Conservation (phyloP, 768 basidiomycete species). For the Stropharia rugosoannulata region DNA sequence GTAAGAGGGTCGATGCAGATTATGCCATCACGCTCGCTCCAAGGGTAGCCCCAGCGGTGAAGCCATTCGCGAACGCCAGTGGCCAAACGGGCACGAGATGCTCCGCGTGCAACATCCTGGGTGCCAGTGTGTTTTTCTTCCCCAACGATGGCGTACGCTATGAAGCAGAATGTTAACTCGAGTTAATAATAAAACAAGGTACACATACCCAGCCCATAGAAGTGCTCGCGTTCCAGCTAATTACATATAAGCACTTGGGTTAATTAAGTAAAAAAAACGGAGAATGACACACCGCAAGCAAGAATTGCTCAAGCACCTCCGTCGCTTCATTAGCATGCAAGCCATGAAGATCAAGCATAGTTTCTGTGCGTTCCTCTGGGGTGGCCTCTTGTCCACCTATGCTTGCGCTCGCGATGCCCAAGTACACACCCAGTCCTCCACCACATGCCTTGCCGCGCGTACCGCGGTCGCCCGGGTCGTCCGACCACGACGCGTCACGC, state of each 20-base stretch:
- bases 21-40: constrained; percentile 90
- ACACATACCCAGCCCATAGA: constrained; percentile 75
- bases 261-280: background rate
- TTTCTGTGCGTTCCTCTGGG: constrained; percentile 89
- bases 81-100: constrained; percentile 80
- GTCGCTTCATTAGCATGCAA: constrained; percentile 92
- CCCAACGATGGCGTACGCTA: constrained; percentile 89
- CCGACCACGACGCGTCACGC: constrained; percentile 74
- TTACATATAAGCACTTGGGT: background rate
- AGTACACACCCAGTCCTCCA: constrained; percentile 78
- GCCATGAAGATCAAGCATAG: constrained; percentile 87
- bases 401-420: constrained; percentile 78
- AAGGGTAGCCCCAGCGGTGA: constrained; percentile 93
- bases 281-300: constrained; percentile 69
- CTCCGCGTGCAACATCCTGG: constrained; percentile 80
- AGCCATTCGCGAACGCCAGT: constrained; percentile 89
- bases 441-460: constrained; percentile 76
- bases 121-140: constrained; percentile 96
- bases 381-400: constrained; percentile 50
- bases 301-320: constrained; percentile 86
- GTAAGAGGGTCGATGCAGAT: constrained; percentile 87
- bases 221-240: constrained; percentile 88
- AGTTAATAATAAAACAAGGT: constrained; percentile 1
- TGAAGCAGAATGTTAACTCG: constrained; percentile 3
- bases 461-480: constrained; percentile 79